A percentile compares a stretch with the other conserved stretches of the same genome.
These are phyloP conservation scores for Coemansia nantahalensis DNA, from an alignment of 192 early-diverging fungal species.

Conservation along the genomic window DNA sequence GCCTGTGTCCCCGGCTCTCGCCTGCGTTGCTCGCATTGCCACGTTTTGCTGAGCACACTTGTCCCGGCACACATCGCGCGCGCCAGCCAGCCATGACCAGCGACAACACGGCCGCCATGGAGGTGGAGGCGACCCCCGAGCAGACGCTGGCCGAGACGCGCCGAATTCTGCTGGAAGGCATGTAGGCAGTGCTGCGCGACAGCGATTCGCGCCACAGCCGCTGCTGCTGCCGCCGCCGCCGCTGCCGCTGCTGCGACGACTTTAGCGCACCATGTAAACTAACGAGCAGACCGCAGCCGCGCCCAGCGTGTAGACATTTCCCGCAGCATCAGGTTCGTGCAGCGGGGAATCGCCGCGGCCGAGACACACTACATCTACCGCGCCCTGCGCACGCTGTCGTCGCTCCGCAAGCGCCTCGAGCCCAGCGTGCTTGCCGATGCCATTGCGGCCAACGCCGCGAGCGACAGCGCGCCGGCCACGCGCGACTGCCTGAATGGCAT, in stretches of 20 bases:
- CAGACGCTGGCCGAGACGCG: slow-evolving; percentile 47
- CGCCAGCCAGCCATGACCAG: slow-evolving; percentile 18
- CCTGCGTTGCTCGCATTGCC: too few relatives aligned
- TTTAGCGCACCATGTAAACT: too few relatives aligned
- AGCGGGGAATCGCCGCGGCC: slow-evolving; percentile 75
- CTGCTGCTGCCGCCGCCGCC: too few relatives aligned
- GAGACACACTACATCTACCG: slow-evolving; percentile 89
- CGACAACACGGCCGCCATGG: slow-evolving; percentile 33
- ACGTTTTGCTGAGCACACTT: not conserved
- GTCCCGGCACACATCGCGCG: not conserved
- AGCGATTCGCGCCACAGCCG: too few relatives aligned
- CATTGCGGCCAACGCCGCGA: slow-evolving; percentile 52
- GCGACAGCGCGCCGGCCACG: slow-evolving; percentile 14
- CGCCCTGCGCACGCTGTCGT: slow-evolving; percentile 77
- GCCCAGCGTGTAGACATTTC: slow-evolving; percentile 83
- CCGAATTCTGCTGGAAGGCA: slow-evolving; percentile 49
- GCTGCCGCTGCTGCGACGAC: too few relatives aligned
- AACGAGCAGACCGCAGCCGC: too few relatives aligned
- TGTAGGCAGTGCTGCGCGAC: too few relatives aligned
- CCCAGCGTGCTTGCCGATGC: slow-evolving; percentile 60
- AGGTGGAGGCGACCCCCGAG: slow-evolving; percentile 37
- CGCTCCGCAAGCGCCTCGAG: slow-evolving; percentile 77
- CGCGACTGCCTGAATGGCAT: slow-evolving; percentile 19
- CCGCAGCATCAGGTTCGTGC: slow-evolving; percentile 79
- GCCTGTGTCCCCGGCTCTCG: too few relatives aligned